Conservation (phyloP, 2,329 filamentous ascomycete genomes). For the Stagonosporopsis cucurbitacearum region DNA sequence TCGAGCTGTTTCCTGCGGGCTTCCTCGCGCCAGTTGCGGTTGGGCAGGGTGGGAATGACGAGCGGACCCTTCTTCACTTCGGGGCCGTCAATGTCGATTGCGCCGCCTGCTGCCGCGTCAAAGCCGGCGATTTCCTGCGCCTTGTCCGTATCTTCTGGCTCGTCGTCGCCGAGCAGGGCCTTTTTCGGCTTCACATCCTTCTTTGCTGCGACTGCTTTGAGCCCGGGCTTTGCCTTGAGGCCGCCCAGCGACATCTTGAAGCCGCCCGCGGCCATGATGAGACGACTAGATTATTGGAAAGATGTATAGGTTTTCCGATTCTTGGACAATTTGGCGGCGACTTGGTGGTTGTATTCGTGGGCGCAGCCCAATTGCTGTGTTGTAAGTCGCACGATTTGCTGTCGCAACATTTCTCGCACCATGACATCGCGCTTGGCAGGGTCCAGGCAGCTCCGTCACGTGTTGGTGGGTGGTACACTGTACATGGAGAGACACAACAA, state of each 20-base stretch:
- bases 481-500: not conserved
- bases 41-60: conserved; percentile 65
- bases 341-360: not conserved
- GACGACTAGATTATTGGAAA: not conserved
- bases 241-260: conserved; percentile 46
- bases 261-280: conserved; percentile 47
- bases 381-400: not conserved
- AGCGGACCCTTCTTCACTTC: conserved; percentile 54
- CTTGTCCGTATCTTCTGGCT: conserved; percentile 35
- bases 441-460: conserved; percentile 12
- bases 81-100: conserved; percentile 47
- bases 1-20: conserved; percentile 60
- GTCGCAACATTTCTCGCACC: conserved; percentile 7
- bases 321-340: no score
- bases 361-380: not conserved
- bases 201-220: conserved; percentile 27
- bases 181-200: conserved; percentile 37
- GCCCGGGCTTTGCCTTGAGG: conserved; percentile 37
- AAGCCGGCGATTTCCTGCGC: conserved; percentile 60
- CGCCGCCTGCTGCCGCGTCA: conserved; percentile 59
- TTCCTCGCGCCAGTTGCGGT: conserved; percentile 69
- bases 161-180: conserved; percentile 41
- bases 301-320: not conserved
- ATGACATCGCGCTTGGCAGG: conserved; percentile 20
- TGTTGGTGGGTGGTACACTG: not conserved